phyloP scores from a whole-genome alignment of 345 rosid species.

The Viola odorata region DNA sequence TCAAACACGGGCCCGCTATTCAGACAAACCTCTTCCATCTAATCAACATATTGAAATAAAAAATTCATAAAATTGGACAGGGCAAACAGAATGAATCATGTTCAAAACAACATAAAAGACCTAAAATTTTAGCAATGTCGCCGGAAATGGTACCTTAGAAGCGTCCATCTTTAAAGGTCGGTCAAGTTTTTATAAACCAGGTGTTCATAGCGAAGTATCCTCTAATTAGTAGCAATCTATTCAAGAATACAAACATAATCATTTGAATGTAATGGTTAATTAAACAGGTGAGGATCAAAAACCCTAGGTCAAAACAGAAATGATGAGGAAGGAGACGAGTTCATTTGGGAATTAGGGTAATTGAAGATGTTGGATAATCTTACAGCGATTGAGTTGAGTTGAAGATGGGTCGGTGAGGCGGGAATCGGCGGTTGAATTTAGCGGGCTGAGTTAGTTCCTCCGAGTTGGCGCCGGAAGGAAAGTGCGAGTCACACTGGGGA shows the following conservation, averaged over 20 bases:
- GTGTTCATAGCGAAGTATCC: background rate
- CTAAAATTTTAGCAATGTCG: no score
- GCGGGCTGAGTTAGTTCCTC: constrained; percentile 20
- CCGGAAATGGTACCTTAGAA: no score
- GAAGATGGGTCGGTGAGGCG: constrained; percentile 11
- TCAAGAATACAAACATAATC: background rate
- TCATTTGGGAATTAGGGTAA: background rate
- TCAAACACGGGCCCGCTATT: constrained; percentile 43
- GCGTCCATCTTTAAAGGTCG: no score
- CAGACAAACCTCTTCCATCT: constrained; percentile 56
- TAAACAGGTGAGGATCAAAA: constrained; percentile 5
- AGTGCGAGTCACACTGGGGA: constrained; percentile 32
- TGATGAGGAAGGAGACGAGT: background rate
- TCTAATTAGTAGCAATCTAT: background rate
- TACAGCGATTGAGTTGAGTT: constrained; percentile 11
- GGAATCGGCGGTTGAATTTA: constrained; percentile 11
- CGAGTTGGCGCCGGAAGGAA: constrained; percentile 26
- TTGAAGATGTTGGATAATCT: constrained; percentile 15
- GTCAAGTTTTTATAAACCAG: background rate
- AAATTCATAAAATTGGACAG: background rate
- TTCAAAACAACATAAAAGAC: background rate
- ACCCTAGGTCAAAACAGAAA: constrained; percentile 24
- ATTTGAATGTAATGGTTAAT: background rate
- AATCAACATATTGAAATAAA: constrained; percentile 9
- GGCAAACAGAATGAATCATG: background rate